Conservation (phyloP, 2,329 filamentous ascomycete genomes). For the Colletotrichum sp. region DNA sequence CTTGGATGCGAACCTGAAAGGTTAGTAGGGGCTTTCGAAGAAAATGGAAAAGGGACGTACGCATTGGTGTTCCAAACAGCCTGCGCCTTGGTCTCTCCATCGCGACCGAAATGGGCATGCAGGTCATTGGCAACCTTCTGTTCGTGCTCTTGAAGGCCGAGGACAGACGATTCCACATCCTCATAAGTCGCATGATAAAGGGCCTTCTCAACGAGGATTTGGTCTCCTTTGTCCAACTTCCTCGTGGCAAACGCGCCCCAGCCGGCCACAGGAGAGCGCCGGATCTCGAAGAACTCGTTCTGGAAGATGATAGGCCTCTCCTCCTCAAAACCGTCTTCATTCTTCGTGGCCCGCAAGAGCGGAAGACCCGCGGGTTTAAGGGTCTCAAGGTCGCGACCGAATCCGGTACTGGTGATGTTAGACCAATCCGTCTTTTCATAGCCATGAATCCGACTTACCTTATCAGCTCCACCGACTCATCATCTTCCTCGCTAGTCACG, state of each 20-base stretch:
- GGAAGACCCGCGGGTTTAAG: background rate
- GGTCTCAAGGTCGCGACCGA: fast-evolving
- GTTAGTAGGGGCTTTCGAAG: too few relatives aligned
- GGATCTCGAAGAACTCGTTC: slow-evolving; percentile 47
- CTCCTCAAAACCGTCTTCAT: fast-evolving
- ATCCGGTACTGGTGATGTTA: background rate
- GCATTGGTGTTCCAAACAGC: slow-evolving; percentile 52
- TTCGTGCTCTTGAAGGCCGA: slow-evolving; percentile 32
- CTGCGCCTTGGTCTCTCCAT: slow-evolving; percentile 30
- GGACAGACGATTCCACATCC: background rate
- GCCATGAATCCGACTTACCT: background rate
- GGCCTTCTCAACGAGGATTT: slow-evolving; percentile 50
- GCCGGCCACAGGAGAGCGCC: slow-evolving; percentile 44
- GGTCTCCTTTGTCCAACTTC: slow-evolving; percentile 40
- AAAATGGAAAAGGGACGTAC: slow-evolving; percentile 38
- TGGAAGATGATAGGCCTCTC: slow-evolving; percentile 25
- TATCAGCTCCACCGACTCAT: background rate
- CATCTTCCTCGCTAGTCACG: background rate
- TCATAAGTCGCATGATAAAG: slow-evolving; percentile 36
- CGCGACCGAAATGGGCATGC: slow-evolving; percentile 32
- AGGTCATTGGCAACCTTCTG: slow-evolving; percentile 41
- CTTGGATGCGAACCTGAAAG: slow-evolving; percentile 34
- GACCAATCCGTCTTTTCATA: background rate
- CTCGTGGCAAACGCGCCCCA: slow-evolving; percentile 51
- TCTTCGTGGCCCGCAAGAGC: background rate